Evolutionary conservation across 2,329 filamentous ascomycete genomes (phyloP).

Genomic region (Calonectria pseudoreteaudii): DNA sequence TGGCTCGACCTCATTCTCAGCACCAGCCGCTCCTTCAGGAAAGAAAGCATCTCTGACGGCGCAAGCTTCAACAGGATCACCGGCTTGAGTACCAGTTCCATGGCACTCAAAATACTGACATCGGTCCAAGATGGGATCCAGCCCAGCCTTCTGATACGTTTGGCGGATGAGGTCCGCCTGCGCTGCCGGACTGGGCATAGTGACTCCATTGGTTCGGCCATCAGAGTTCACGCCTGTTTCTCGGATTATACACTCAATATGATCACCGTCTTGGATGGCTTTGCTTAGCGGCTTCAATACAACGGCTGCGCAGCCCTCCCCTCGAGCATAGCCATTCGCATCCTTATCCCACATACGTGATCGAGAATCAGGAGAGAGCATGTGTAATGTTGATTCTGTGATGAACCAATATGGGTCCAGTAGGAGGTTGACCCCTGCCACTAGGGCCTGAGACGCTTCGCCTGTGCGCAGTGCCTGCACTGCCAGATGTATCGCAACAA

Average conservation of each 20-base stretch:
- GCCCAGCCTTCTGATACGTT: constrained; percentile 51
- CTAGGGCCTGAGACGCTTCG: constrained; percentile 24
- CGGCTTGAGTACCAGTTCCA: constrained; percentile 45
- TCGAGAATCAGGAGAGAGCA: neutral
- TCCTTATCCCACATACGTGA: neutral
- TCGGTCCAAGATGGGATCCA: constrained; percentile 48
- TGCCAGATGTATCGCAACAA: constrained; percentile 49
- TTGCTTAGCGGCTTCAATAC: neutral
- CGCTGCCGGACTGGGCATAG: constrained; percentile 56
- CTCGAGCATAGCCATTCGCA: neutral
- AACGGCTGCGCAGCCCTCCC: neutral
- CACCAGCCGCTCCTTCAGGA: neutral
- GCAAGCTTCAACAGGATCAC: constrained; percentile 63
- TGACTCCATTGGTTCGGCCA: constrained; percentile 19
- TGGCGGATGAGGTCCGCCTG: constrained; percentile 52
- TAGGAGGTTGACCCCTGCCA: constrained; percentile 29
- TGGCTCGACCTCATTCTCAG: neutral
- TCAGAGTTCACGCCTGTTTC: constrained; percentile 38
- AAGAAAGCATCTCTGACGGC: constrained; percentile 58
- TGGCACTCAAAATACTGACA: constrained; percentile 58
- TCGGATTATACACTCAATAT: constrained; percentile 37
- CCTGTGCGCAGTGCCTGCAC: constrained; percentile 8
- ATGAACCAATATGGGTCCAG: constrained; percentile 24
- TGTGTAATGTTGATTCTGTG: neutral
- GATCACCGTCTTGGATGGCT: constrained; percentile 51